Evolutionary conservation across 2,329 filamentous ascomycete genomes (phyloP), one percentile per base, ranked within the genome.

Genomic region (Pyrenochaeta sp.): DNA sequence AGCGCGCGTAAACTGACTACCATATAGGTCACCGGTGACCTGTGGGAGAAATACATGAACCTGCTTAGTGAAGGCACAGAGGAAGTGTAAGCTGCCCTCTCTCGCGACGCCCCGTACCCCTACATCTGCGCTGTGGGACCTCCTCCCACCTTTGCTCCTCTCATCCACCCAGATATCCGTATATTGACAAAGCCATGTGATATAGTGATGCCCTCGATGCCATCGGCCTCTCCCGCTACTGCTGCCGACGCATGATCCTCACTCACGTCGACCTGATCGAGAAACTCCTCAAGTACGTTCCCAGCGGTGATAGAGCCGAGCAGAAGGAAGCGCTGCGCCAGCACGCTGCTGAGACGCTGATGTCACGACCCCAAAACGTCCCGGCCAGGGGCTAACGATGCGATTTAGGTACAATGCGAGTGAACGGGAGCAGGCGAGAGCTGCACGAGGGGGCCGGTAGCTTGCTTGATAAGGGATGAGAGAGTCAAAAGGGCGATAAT

Each of bases 211-310:
- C 94, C 42, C 96, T 99, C 90, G 93, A 98, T 79, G 87, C 93
- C 76, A 88, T 99, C 52, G 93, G 93, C 55, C 90, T 96, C 74
- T 94, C 92, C 81, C 88, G 95, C 70, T 99, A 99, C 84, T 99
- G 95, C 86, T 99, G 95, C 83, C 91, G 95, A 71, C 91, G 95
- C 74, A 99, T 99, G 95, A 89, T 99, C 79, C 97, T 99, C 91
- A 99, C 95, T 59, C 95, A 99, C 81, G 95, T 99, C 72, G 95
- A 99, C 78, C 85, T 99, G 62, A 97, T 99, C 71, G 95, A 99
- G 85, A 99, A 99, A 82, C 88, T 99, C 50, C 88, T 99, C 63
- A 78, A 78, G 74, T 78, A 77, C 65, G 73, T 72, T n/a, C 64
- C 66, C 52, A 56, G 49, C 36, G 54, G 51, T 40, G 67, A 72